Evolutionary conservation across 2,329 filamentous ascomycete genomes (phyloP).

Genomic region (Penicillium sp.): DNA sequence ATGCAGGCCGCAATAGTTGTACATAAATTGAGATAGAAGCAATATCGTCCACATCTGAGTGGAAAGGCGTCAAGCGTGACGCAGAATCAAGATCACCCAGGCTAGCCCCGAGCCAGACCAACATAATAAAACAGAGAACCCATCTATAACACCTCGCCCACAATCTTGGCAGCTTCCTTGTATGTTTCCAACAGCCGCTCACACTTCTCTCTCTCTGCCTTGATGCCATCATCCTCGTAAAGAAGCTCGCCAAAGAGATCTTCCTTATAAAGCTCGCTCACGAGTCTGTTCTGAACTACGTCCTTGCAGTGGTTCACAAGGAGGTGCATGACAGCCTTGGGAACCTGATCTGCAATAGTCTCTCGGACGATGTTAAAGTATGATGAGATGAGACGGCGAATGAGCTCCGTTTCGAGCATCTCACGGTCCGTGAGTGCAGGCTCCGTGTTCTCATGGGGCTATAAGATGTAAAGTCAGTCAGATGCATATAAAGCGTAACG

Average conservation of each 20-base stretch:
- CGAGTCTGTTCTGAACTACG: constrained; percentile 90
- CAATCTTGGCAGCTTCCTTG: constrained; percentile 94
- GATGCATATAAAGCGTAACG: not conserved
- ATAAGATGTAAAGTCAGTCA: constrained; percentile 4
- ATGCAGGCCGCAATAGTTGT: constrained; percentile 18
- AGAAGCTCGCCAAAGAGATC: constrained; percentile 80
- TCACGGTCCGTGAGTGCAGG: constrained; percentile 90
- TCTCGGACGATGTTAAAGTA: constrained; percentile 99
- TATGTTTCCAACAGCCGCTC: constrained; percentile 92
- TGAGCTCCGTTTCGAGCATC: constrained; percentile 93
- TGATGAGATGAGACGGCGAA: constrained; percentile 87
- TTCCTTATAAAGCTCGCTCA: constrained; percentile 92
- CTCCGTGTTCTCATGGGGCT: constrained; percentile 50
- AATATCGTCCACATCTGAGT: constrained; percentile 9
- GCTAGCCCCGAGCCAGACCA: not conserved
- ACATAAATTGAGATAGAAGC: constrained; percentile 15
- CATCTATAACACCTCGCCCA: constrained; percentile 77
- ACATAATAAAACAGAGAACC: constrained; percentile 6
- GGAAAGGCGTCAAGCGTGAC: constrained; percentile 1
- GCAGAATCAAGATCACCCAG: constrained; percentile 1
- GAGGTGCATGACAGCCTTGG: constrained; percentile 97
- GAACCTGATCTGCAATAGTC: constrained; percentile 96
- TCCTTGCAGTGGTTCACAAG: constrained; percentile 98
- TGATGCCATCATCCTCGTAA: constrained; percentile 95
- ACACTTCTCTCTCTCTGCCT: constrained; percentile 96